Conservation (phyloP, 257 asterid species). For the Nicotiana attenuata region DNA sequence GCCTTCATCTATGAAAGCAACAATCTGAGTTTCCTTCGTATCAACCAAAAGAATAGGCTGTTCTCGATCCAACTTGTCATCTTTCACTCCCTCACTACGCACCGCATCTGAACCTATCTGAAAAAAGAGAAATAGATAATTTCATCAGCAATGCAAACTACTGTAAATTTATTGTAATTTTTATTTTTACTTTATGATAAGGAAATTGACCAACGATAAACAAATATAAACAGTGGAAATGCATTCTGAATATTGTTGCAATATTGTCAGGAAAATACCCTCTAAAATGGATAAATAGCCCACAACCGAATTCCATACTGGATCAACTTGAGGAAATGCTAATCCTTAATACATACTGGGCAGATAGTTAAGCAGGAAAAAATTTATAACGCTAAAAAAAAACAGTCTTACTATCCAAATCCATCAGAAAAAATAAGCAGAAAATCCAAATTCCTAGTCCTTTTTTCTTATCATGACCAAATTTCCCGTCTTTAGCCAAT, state of each 20-base stretch:
- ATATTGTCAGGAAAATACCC: not conserved
- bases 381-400: not conserved
- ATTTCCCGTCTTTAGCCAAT: not conserved
- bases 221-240: not conserved
- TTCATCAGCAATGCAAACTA: not conserved
- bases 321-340: not conserved
- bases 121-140: conserved; percentile 16
- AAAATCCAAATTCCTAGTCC: not conserved
- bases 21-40: conserved; percentile 46
- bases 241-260: not conserved
- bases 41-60: conserved; percentile 44
- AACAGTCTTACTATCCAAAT: not conserved
- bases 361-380: not conserved
- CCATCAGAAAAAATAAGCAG: not conserved
- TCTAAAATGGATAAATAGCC: not conserved
- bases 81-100: conserved; percentile 24
- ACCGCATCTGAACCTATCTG: conserved; percentile 38
- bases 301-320: not conserved
- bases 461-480: not conserved
- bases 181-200: not conserved
- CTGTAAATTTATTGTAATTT: not conserved
- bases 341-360: not conserved
- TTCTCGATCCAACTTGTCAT: conserved; percentile 21
- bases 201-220: not conserved
- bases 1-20: conserved; percentile 56